A percentile compares a stretch with the other conserved stretches of the same genome.
Conservation (phyloP, 495 filamentous ascomycete species). For the Penicillium pancosmium region DNA sequence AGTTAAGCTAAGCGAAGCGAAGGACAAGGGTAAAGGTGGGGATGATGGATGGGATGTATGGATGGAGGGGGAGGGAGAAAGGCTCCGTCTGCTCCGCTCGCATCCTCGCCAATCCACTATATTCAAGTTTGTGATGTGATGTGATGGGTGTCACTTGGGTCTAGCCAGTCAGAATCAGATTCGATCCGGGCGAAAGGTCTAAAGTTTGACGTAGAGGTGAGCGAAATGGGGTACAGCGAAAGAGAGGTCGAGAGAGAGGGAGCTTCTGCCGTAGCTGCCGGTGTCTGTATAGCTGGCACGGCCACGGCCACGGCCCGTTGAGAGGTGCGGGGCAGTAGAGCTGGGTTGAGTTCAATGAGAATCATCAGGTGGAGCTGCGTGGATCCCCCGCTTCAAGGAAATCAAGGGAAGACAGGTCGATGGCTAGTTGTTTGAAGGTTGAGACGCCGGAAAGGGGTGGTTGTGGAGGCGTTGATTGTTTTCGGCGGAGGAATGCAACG, state of each 20-base stretch:
- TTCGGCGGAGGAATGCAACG: slow-evolving; percentile 13
- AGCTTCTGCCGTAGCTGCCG: background rate
- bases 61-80: background rate
- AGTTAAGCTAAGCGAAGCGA: too few relatives aligned
- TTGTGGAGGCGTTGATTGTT: slow-evolving; percentile 5
- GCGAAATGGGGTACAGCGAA: too few relatives aligned
- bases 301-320: slow-evolving; percentile 13
- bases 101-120: slow-evolving; percentile 1
- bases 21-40: background rate
- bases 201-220: background rate
- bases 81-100: background rate
- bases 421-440: background rate
- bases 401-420: background rate
- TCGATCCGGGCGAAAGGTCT: background rate
- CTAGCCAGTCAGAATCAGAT: background rate
- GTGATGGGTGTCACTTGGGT: background rate
- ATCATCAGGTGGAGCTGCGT: background rate
- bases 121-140: background rate
- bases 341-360: background rate
- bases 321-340: background rate
- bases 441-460: background rate
- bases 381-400: background rate
- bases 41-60: background rate
- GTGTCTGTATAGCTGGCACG: slow-evolving; percentile 14
- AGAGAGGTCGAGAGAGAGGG: background rate